Conservation (phyloP, 257 asterid genomes). For the Mentha longifolia region DNA sequence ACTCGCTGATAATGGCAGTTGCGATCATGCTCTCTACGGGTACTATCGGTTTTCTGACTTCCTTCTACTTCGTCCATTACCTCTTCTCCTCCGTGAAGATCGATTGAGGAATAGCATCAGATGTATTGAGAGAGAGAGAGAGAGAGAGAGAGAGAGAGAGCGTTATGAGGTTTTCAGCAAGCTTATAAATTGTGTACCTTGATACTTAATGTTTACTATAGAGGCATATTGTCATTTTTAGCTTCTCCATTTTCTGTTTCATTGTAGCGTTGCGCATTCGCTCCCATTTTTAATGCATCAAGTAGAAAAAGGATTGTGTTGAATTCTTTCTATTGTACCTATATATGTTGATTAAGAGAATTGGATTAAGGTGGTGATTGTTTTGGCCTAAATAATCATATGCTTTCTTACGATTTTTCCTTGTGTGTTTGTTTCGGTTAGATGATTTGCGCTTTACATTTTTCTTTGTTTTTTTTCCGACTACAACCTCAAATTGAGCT, state of each 20-base stretch:
- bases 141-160: slow-evolving; percentile 29
- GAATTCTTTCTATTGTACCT: slow-evolving; percentile 11
- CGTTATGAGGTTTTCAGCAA: slow-evolving; percentile 32
- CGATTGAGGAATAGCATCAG: slow-evolving; percentile 50
- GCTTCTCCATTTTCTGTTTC: slow-evolving; percentile 9
- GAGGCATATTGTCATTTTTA: slow-evolving; percentile 42
- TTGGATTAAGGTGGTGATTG: slow-evolving; percentile 8
- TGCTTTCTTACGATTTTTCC: not conserved
- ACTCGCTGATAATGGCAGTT: slow-evolving; percentile 76
- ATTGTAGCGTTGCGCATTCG: slow-evolving; percentile 13
- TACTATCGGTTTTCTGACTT: slow-evolving; percentile 79
- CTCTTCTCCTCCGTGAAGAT: slow-evolving; percentile 90
- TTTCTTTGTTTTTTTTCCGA: no score
- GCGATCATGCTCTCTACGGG: slow-evolving; percentile 87
- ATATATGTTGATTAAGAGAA: slow-evolving; percentile 19
- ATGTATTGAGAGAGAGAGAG: slow-evolving; percentile 10
- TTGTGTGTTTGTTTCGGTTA: not conserved
- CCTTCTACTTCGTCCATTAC: slow-evolving; percentile 82
- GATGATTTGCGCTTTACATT: no score
- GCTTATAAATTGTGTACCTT: slow-evolving; percentile 39
- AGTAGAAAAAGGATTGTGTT: not conserved
- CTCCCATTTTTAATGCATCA: slow-evolving; percentile 4
- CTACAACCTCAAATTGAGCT: no score
- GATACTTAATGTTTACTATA: slow-evolving; percentile 20
- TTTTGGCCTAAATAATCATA: slow-evolving; percentile 7